Evolutionary conservation across 1,139 yeast species (phyloP).

Genomic region (Torulaspora pretoriensis): DNA sequence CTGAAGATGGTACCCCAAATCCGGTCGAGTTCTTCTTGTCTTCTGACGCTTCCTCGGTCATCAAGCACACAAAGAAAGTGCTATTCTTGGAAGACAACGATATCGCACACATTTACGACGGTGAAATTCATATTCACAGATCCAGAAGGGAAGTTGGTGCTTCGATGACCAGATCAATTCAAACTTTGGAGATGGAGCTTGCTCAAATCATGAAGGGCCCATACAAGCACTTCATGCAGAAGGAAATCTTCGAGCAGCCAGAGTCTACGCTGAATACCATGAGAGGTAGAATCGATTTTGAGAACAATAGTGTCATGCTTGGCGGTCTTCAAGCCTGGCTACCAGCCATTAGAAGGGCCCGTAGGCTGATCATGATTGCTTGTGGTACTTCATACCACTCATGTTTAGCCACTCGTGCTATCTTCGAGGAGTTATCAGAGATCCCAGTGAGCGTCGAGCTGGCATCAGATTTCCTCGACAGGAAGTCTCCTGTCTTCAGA

Average conservation of each 20-base stretch:
- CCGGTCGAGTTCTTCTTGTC: conserved; percentile 96
- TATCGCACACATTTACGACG: conserved; percentile 96
- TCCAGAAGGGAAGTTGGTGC: conserved; percentile 89
- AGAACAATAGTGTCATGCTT: conserved; percentile 65
- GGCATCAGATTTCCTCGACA: conserved; percentile 95
- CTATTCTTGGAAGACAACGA: conserved; percentile 96
- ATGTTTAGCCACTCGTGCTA: conserved; percentile 93
- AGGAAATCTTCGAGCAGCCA: conserved; percentile 98
- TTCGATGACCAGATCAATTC: conserved; percentile 90
- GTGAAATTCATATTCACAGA: conserved; percentile 97
- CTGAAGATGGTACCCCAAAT: conserved; percentile 87
- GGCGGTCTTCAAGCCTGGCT: conserved; percentile 89
- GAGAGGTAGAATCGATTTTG: conserved; percentile 98
- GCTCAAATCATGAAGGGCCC: conserved; percentile 98
- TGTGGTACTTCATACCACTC: conserved; percentile 99
- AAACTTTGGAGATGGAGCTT: conserved; percentile 93
- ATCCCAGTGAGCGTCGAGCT: conserved; percentile 94
- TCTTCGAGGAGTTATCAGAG: conserved; percentile 94
- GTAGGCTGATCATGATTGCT: conserved; percentile 96
- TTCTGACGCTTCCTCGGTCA: conserved; percentile 96
- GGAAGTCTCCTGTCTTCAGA: conserved; percentile 93
- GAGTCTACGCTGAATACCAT: conserved; percentile 96
- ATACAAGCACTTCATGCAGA: conserved; percentile 95
- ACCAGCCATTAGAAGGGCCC: conserved; percentile 86
- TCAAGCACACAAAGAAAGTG: conserved; percentile 96